Evolutionary conservation across 805 yeast genomes (phyloP), one percentile per base, ranked within the genome.

Genomic region (Diddensiella transvaalensis): DNA sequence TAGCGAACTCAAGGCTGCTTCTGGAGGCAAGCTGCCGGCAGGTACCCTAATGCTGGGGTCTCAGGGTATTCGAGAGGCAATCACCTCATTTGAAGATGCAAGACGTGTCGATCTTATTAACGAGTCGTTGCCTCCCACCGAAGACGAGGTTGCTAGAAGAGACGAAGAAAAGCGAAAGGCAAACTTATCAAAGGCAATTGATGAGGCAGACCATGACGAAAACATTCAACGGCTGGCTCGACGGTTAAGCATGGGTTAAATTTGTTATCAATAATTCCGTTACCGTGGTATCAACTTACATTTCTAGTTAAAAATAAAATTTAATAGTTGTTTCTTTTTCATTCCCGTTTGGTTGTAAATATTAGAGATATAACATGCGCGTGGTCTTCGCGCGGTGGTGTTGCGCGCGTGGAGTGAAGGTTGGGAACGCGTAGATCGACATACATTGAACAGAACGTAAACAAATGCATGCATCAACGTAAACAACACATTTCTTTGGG

Each of bases 61-160:
- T 15, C 89, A 87, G 55, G 93, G 91, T 29, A 76, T 91, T 55
- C 78, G 80, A 54, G 76, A 75, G 44, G 80, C 86, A 3, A 77
- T 91, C 32, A 66, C 73, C 22, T 74, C 85, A 4, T 91, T 91
- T 62, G 90, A 86, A 57, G 93, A 86, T 45, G 98, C 96, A 2
- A 77, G 82, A 56, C 73, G 68, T 49, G 87, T 87, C 3, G 99
- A 91, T 70, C 64, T 84, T 57, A 75, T 73, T 35, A 93, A 91
- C 65, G 99, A 91, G 71, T 84, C 86, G 21, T 65, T 91, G 61
- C 99, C 99, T 1, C 98, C 98, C 2, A 66, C 82, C 3, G 68
- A 72, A 2, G 85, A 79, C 45, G 87, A 85, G 58, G 61, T 75
- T 24, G 70, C 58, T 54, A 69, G 62, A 59, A 62, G 62, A 57